Evolutionary conservation across 441 rosid genomes (phyloP), one percentile per base, ranked within the genome.

Genomic region (Gossypium gossypioides): DNA sequence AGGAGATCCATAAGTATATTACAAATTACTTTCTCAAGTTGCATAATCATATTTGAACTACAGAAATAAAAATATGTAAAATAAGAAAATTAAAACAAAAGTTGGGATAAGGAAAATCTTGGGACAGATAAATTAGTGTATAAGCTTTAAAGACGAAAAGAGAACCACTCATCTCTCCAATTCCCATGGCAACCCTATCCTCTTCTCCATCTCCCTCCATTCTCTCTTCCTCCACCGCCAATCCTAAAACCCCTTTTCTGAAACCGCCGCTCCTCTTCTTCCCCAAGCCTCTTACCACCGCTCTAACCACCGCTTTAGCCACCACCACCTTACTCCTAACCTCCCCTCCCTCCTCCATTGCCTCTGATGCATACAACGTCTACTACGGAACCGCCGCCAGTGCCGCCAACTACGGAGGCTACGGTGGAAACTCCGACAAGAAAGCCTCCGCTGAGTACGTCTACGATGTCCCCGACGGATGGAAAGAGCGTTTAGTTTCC

Each of bases 311-410:
- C 29, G 67, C 83, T 21, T 60, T 86, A 34, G 88, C 88, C n/a
- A 85, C 96, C 50, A 70, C 89, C 71, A 32, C 92, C 16, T 9
- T 56, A 13, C 64, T 89, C 65, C 66, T 91, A 24, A 69, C 91
- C 21, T 32, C 90, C 51, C 73, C 75, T 13, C 88, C 96, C 4
- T 87, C 88, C 9, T 87, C 89, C 7, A 71, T 87, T 0, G 91
- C 93, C n/a, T 80, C 69, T 8, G 66, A 78, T 4, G 15, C 86
- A 9, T 93, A 76, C 87, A 68, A 72, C 50, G 0, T 91, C 57
- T 91, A 91, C 88, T 91, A 91, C 82, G 97, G 95, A 74, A 91
- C 96, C 40, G 97, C 98, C 27, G 94, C 96, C 74, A 93, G 97
- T 77, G 96, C 97, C 18, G 88, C 98, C 32, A 93, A 91, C 77